Percentiles rank a stretch among this genome's conserved stretches.
These are phyloP conservation scores for Lentinula detonsa DNA, from an alignment of 768 basidiomycete genomes.

Conservation along the genomic window DNA sequence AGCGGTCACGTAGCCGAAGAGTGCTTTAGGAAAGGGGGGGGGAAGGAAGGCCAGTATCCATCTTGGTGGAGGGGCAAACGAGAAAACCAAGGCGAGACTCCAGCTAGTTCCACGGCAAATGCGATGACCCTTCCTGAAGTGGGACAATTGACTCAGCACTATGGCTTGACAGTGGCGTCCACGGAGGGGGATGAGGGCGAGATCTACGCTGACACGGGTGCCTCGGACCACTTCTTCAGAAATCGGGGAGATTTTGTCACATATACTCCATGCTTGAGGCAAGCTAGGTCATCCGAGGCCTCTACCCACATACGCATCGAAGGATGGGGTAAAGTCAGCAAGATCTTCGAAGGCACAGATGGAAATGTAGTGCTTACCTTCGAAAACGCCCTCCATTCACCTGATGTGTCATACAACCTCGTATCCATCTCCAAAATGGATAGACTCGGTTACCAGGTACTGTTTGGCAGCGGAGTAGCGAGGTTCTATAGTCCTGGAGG, in stretches of 20 bases:
- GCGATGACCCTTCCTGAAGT: not conserved
- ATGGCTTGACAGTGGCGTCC: not conserved
- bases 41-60: conserved; percentile 19
- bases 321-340: conserved; percentile 15
- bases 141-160: not conserved
- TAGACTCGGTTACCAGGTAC: conserved; percentile 6
- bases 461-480: conserved; percentile 10
- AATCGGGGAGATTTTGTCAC: not conserved
- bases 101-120: not conserved
- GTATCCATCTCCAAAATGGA: conserved; percentile 16
- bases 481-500: not conserved
- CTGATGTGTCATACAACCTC: conserved; percentile 19
- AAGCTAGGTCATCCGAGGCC: conserved; percentile 7
- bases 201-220: conserved; percentile 14
- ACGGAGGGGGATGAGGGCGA: not conserved
- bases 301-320: conserved; percentile 12
- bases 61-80: conserved; percentile 9
- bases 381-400: conserved; percentile 17
- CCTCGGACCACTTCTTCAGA: conserved; percentile 18
- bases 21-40: conserved; percentile 20
- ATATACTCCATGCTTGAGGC: not conserved
- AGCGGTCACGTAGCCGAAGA: conserved; percentile 12
- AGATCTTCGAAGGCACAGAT: conserved; percentile 7
- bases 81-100: not conserved
- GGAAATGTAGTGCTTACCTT: conserved; percentile 12